Evolutionary conservation across 495 filamentous ascomycete genomes (phyloP).

Genomic region (Trichodelitschia bisporula): DNA sequence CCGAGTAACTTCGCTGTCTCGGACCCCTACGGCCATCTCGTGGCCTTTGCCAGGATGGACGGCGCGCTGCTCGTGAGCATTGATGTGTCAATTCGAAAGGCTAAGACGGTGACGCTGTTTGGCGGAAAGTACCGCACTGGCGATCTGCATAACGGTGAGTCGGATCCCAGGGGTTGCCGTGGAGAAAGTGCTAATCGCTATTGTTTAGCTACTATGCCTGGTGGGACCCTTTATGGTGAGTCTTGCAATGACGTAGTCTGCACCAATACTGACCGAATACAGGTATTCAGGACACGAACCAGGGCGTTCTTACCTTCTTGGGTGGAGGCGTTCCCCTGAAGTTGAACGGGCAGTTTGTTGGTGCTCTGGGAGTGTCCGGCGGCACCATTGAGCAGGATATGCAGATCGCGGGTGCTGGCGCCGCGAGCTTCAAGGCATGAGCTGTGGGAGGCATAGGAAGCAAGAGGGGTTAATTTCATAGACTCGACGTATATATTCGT

Average conservation of each 20-base stretch:
- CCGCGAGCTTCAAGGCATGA: slow-evolving; percentile 1
- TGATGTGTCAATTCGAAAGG: slow-evolving; percentile 9
- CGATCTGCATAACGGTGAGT: slow-evolving; percentile 2
- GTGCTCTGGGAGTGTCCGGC: slow-evolving; percentile 7
- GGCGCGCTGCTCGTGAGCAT: slow-evolving; percentile 6
- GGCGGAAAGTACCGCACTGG: slow-evolving; percentile 4
- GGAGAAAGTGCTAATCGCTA: too few relatives aligned
- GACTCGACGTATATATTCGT: too few relatives aligned
- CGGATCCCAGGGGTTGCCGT: too few relatives aligned
- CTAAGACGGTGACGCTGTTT: slow-evolving; percentile 7
- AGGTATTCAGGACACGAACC: slow-evolving; percentile 9
- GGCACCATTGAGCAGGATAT: slow-evolving; percentile 8
- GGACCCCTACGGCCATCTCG: slow-evolving; percentile 6
- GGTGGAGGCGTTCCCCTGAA: slow-evolving; percentile 7
- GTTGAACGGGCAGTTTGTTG: slow-evolving; percentile 7
- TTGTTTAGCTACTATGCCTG: slow-evolving; percentile 3
- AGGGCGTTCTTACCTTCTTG: slow-evolving; percentile 7
- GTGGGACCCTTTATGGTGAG: slow-evolving; percentile 4
- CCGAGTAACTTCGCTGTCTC: slow-evolving; percentile 6
- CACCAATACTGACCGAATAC: too few relatives aligned
- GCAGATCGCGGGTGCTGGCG: slow-evolving; percentile 1
- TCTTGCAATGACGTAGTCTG: too few relatives aligned
- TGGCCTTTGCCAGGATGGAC: slow-evolving; percentile 8
- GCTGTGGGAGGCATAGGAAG: not conserved
- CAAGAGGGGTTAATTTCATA: too few relatives aligned